Evolutionary conservation across 305 asterid genomes (phyloP), one percentile per base, ranked within the genome.

Genomic region (Plantago rigida): DNA sequence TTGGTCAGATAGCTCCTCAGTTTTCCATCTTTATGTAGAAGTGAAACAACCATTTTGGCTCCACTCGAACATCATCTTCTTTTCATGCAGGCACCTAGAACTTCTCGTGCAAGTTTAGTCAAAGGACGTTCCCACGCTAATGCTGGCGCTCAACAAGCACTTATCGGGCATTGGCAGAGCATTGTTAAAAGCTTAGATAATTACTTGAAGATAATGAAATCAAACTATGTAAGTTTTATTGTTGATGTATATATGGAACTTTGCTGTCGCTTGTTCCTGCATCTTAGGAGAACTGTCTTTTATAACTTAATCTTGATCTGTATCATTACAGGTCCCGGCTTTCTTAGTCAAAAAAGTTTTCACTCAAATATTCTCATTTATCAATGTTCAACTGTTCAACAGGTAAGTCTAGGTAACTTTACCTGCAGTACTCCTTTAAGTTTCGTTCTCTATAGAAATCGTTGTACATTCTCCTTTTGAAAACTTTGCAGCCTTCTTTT

Each of bases 81-180:
- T 48, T 34, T 47, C 44, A 66, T 74, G 75, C 85, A 93, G 99
- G 99, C 86, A 14, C 99, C 99, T 55, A 79, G 97, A 79, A 87
- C 95, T 54, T 89, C 97, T 54, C 96, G 99, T 69, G 68, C 92
- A 62, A 84, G 96, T 79, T 81, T 93, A 70, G 86, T 86, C 11
- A 93, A 93, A 79, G 94, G 89, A 51, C 95, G 97, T 13, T 72
- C 95, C 61, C 97, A 85, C 67, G 95, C 95, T 64, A 93, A 89
- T 75, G 87, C 96, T 64, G 99, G 75, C 73, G 97, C 97, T 61
- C 97, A 89, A 74, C 94, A 87, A 85, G 96, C 93, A 60, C 78
- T 89, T 71, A 87, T 93, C 75, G 97, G 90, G 59, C 99, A 93
- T 65, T 93, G 99, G 99, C 97, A 93, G 79, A 89, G 92, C 77